phyloP scores from a whole-genome alignment of 2,329 filamentous ascomycete species.

The Penicillium sp. region DNA sequence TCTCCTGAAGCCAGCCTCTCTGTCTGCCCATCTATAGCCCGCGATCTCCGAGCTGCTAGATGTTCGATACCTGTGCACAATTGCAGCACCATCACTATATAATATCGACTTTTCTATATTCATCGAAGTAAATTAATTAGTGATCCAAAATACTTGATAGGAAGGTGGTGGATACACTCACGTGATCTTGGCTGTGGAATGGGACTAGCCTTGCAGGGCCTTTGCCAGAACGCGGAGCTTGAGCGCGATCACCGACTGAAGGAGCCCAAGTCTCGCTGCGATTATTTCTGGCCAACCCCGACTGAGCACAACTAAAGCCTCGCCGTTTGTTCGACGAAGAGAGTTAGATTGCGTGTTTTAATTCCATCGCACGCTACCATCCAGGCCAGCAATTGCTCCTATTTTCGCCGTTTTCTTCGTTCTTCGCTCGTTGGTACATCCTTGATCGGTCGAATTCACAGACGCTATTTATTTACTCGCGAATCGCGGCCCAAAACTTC shows the following conservation, averaged over 20 bases:
- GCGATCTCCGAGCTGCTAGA: constrained; percentile 5
- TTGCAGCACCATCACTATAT: constrained; percentile 5
- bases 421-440: constrained; percentile 17
- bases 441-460: constrained; percentile 16
- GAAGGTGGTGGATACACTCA: constrained; percentile 22
- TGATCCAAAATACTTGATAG: not conserved
- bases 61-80: not conserved
- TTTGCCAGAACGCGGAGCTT: constrained; percentile 39
- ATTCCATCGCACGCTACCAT: not conserved
- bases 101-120: not conserved
- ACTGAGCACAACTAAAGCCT: not conserved
- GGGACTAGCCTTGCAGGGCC: constrained; percentile 30
- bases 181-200: constrained; percentile 32
- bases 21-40: not conserved
- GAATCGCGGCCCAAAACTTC: constrained; percentile 26
- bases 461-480: constrained; percentile 25
- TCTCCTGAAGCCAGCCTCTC: not conserved
- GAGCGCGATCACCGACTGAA: constrained; percentile 30
- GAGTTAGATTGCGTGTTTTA: not conserved
- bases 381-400: not conserved
- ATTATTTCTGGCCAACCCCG: constrained; percentile 7
- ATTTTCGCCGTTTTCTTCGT: constrained; percentile 10
- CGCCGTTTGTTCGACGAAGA: not conserved
- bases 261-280: constrained; percentile 21
- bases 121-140: not conserved